These are phyloP conservation scores for Citrus australasica DNA, from an alignment of 345 rosid species.

Conservation along the genomic window DNA sequence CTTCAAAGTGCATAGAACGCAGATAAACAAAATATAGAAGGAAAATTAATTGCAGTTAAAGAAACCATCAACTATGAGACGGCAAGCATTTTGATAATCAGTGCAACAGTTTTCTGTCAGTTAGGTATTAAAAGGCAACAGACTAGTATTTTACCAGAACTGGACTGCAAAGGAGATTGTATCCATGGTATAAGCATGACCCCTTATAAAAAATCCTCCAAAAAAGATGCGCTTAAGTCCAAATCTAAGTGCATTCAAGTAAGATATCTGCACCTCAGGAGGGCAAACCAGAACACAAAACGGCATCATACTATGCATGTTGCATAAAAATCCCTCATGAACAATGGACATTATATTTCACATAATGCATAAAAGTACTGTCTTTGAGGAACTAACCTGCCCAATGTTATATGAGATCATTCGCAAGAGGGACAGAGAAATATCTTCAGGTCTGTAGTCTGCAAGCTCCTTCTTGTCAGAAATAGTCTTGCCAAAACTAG, in stretches of 20 bases:
- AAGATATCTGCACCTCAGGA: conserved; percentile 61
- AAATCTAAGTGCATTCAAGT: conserved; percentile 91
- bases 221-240: conserved; percentile 93
- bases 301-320: background rate
- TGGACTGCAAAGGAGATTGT: conserved; percentile 98
- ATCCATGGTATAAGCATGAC: conserved; percentile 99
- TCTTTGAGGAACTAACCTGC: conserved; percentile 51
- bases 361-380: background rate
- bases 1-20: background rate
- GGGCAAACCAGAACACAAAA: background rate
- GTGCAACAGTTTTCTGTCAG: background rate
- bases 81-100: background rate
- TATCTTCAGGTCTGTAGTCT: conserved; percentile 95
- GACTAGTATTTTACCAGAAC: conserved; percentile 58
- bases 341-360: background rate
- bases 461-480: conserved; percentile 90
- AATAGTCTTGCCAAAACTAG: conserved; percentile 96
- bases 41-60: background rate
- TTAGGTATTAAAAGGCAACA: background rate
- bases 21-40: background rate
- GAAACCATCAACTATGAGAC: conserved; percentile 4
- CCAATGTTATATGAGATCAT: conserved; percentile 99
- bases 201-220: conserved; percentile 96
- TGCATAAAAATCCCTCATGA: background rate
- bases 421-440: conserved; percentile 91